Evolutionary conservation across 257 asterid species (phyloP).

Genomic region (Verbascum thapsus): DNA sequence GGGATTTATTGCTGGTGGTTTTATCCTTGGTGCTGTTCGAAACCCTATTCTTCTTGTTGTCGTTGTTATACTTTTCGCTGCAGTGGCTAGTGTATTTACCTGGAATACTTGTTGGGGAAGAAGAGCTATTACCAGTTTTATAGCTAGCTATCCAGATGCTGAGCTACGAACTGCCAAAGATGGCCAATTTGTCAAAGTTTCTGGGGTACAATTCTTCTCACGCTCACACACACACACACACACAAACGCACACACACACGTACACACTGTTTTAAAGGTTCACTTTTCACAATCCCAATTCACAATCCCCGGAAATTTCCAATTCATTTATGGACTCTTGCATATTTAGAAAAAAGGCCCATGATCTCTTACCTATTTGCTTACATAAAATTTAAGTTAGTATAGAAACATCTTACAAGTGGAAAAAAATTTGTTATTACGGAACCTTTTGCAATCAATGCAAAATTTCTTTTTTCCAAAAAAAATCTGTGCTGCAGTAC

Average conservation of each 20-base stretch:
- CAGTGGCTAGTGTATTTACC: constrained; percentile 54
- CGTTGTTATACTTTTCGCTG: constrained; percentile 58
- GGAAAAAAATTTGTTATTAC: too few species aligned
- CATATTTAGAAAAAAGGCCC: not conserved
- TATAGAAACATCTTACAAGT: too few species aligned
- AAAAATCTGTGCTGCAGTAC: constrained; percentile 2
- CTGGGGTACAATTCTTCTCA: constrained; percentile 47
- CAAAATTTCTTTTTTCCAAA: not conserved
- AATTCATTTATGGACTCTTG: too few species aligned
- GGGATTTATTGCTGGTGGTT: constrained; percentile 79
- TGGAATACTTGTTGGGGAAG: constrained; percentile 71
- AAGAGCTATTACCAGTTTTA: constrained; percentile 60
- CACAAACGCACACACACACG: too few species aligned
- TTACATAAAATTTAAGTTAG: constrained; percentile 2
- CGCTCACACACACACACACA: too few species aligned
- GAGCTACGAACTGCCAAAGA: constrained; percentile 56
- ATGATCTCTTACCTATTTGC: not conserved
- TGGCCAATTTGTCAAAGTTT: constrained; percentile 62
- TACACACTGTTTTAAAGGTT: constrained; percentile 7
- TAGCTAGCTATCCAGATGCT: constrained; percentile 53
- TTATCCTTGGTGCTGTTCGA: constrained; percentile 66
- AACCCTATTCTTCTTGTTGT: constrained; percentile 68
- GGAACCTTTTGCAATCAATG: not conserved
- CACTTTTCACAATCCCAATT: too few species aligned
- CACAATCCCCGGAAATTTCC: not conserved